Evolutionary conservation across 768 basidiomycete genomes (phyloP), one percentile per base, ranked within the genome.

Genomic region (Phanerochaete sordida): DNA sequence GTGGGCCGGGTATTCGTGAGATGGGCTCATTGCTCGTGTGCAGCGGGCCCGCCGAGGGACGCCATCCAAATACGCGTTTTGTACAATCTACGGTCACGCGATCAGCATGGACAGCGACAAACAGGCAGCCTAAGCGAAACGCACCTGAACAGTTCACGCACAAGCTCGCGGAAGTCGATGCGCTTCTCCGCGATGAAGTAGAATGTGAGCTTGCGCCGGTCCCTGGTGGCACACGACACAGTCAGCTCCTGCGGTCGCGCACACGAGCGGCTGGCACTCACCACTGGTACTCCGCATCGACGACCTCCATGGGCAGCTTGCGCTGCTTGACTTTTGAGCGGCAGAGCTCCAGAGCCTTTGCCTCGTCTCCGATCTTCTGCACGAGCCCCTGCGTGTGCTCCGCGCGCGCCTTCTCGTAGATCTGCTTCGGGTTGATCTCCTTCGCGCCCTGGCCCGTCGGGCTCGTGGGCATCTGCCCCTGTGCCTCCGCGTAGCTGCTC

Each of bases 281-380:
- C 95, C 95, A 98, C 71, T 99, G 96, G 77, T 95, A 99, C 75
- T 98, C 96, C 31, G 95, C 96, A 73, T 98, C 96, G 51, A 97
- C 87, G 60, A 99, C 95, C 74, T 98, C 93, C 96, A 99, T 99
- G 19, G 95, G 95, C 69, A 98, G 76, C 71, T 94, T 94, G 77
- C 95, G 91, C 72, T 94, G 93, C 56, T 87, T 80, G 15, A 97
- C 95, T 73, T 98, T 98, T 61, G 80, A 91, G 73, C 93, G 86
- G 66, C 95, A 97, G 57, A 98, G 77, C 68, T 91, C 87, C 46
- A 99, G 77, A 23, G 96, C 96, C 75, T 95, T 95, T 58, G 85
- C 75, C 74, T 99, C 96, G 73, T 99, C 96, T 68, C 90, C 87
- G 58, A 85, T 79, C 78, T 98, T 99, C 44, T 86, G 79, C 27